Base-by-base conservation (phyloP, 225 moss, liverwort and hornwort species). In the Straminergon stramineum region DNA sequence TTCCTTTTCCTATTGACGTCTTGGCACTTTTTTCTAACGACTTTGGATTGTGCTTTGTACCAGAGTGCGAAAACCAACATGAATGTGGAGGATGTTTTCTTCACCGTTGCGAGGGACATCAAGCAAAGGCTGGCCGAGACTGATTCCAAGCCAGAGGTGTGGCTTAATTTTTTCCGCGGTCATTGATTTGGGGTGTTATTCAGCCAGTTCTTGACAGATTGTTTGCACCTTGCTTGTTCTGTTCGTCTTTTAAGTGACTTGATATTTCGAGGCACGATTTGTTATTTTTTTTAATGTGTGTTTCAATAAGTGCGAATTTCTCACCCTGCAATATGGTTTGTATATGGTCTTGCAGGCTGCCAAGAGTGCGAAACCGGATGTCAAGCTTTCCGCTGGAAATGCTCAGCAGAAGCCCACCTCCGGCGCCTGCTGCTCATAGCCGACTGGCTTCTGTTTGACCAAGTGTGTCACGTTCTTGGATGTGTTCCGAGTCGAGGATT, bases 41-140 rank as follows among this genome's bases (percentile, higher is more conserved):
- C 48, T 77, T 43, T 34, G 11, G 45, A 51, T 71, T 87, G 41
- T 52, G 58, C 17, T 74, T n/a, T 78, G 21, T 85, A 64, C 57
- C 94, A 98, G 98, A 98, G 98, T 96, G 97, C 98, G 58, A 98
- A 98, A 91, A 98, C 98, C 55, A 98, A 98, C 94, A 94, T 95
- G 93, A 98, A 98, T 82, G 98, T 98, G 79, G 98, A 98, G 93
- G 96, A 96, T 81, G 98, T 98, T 43, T 98, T 98, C 91, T 97
- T 96, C 91, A 96, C 96, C 62, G 95, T 97, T 86, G 98, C 98
- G 45, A 96, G 98, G 91, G 97, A 98, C 90, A 98, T 98, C 91
- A 98, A 98, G 93, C 98, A 98, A 95, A 97, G 98, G 91, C 94
- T 98, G 89, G 97, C 96, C n/a, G 98, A 98, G 89, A 96, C 96